These are phyloP conservation scores for Fragilaria crotonensis DNA, from an alignment of 108 stramenopile genomes.

Conservation along the genomic window DNA sequence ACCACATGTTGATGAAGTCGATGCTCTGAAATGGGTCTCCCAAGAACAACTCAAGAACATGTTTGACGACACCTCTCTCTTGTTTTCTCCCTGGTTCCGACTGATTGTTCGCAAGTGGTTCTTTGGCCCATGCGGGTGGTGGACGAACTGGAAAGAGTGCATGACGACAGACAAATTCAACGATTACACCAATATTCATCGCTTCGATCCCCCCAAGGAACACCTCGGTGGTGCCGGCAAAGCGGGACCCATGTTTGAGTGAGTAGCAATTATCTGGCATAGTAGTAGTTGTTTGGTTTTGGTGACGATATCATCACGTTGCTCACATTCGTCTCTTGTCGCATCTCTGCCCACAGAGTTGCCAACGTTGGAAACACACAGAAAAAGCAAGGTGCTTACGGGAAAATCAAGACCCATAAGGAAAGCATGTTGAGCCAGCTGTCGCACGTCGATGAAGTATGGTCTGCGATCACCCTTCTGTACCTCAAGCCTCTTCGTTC, in stretches of 20 bases:
- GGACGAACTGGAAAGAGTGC: slow-evolving; percentile 69
- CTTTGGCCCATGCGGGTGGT: slow-evolving; percentile 50
- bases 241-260: slow-evolving; percentile 66
- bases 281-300: too few species aligned
- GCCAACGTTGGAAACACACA: not conserved
- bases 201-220: slow-evolving; percentile 81
- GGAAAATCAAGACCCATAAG: slow-evolving; percentile 90
- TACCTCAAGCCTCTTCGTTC: slow-evolving; percentile 70
- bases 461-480: slow-evolving; percentile 68
- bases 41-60: slow-evolving; percentile 51
- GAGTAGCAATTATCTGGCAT: too few species aligned
- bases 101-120: slow-evolving; percentile 79
- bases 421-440: slow-evolving; percentile 83
- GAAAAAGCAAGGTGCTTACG: slow-evolving; percentile 82
- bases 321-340: too few species aligned
- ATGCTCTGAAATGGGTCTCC: slow-evolving; percentile 69
- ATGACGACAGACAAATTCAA: slow-evolving; percentile 70
- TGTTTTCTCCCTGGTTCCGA: slow-evolving; percentile 92
- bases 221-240: slow-evolving; percentile 82
- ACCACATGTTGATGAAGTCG: slow-evolving; percentile 91
- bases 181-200: slow-evolving; percentile 66
- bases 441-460: slow-evolving; percentile 84
- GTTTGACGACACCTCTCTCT: slow-evolving; percentile 53
- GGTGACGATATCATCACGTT: too few species aligned
- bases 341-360: too few species aligned